Evolutionary conservation across 2,329 filamentous ascomycete genomes (phyloP).

Genomic region (Intubia oerlemansii): DNA sequence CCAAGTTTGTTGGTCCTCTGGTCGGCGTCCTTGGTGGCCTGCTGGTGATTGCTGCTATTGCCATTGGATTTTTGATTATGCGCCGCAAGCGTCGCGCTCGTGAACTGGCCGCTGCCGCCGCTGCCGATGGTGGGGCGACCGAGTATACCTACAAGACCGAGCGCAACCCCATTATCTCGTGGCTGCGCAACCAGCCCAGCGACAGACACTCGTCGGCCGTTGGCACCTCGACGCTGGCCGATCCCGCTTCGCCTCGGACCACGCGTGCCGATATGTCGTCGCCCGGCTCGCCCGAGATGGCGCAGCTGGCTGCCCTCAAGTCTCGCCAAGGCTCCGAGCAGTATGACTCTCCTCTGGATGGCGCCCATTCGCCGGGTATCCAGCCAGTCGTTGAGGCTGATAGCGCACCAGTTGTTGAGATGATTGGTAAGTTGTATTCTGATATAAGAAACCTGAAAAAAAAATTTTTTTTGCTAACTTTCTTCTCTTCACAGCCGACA

Average conservation of each 20-base stretch:
- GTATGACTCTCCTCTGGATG: too few relatives aligned
- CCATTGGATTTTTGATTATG: conserved; percentile 30
- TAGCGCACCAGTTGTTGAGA: conserved; percentile 22
- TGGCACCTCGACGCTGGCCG: conserved; percentile 15
- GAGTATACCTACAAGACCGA: conserved; percentile 24
- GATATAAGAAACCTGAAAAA: not conserved
- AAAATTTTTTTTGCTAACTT: not conserved
- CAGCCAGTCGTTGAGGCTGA: conserved; percentile 18
- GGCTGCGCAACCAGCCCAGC: conserved; percentile 25
- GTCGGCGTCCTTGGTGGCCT: conserved; percentile 39
- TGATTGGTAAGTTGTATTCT: conserved; percentile 19
- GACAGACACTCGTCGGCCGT: conserved; percentile 22
- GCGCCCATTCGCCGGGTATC: not conserved
- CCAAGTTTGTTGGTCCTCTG: conserved; percentile 37
- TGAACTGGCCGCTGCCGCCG: conserved; percentile 1
- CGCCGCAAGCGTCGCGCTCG: conserved; percentile 24
- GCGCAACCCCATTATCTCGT: conserved; percentile 25
- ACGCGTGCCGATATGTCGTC: conserved; percentile 4
- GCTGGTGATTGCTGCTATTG: conserved; percentile 28
- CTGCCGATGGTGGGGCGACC: conserved; percentile 8
- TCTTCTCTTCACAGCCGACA: conserved; percentile 14
- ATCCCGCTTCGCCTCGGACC: not conserved
- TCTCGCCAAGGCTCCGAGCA: not conserved
- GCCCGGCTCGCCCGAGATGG: conserved; percentile 17
- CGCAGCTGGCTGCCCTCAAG: conserved; percentile 9